Evolutionary conservation across 495 filamentous ascomycete species (phyloP), one percentile per base, ranked within the genome.

Genomic region (Trichoderma asperelloides): DNA sequence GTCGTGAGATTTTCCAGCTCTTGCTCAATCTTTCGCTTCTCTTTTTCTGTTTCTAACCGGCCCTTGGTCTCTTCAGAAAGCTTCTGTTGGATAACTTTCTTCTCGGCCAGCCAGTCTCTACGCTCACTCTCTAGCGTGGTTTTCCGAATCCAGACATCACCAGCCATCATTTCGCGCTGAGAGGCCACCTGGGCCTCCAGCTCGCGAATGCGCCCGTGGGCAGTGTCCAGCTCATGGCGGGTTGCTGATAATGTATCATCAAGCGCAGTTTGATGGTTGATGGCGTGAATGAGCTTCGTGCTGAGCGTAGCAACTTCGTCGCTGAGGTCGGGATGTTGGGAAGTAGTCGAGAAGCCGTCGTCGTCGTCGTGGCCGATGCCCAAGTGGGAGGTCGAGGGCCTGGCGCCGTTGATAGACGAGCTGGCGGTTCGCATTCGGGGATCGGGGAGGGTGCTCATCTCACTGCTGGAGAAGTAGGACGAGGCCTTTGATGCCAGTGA

Each of bases 231-330:
- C 72, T 97, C 92, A 74, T 94, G 88, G 21, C 91, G 85, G 28
- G 94, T 91, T 28, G 83, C 87, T 64, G 90, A 88, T 62, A 98
- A 82, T 39, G 85, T 90, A 73, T 98, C 95, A 72, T 98, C 95
- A 33, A 98, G 81, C 37, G 82, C 90, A 5, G 95, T 97, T 79
- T 98, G 96, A 73, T 95, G 91, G 74, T 98, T 98, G 77, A 98
- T 97, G 65, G 95, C 93, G 71, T 92, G 93, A 67, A 98, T 92
- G 65, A 98, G 84, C 77, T 98, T 98, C 62, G 92, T 93, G 76
- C 92, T 97, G 27, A 98, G 81, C 3, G 91, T 85, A 33, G 95
- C 89, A 15, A 98, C 93, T 76, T 98, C 95, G 66, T 88, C 86
- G 74, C 89, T 91, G 60, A 96, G 81, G 71, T 94, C 92, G 23